Evolutionary conservation across 169 alveolate genomes (phyloP).

Genomic region (Plasmodium ovale): DNA sequence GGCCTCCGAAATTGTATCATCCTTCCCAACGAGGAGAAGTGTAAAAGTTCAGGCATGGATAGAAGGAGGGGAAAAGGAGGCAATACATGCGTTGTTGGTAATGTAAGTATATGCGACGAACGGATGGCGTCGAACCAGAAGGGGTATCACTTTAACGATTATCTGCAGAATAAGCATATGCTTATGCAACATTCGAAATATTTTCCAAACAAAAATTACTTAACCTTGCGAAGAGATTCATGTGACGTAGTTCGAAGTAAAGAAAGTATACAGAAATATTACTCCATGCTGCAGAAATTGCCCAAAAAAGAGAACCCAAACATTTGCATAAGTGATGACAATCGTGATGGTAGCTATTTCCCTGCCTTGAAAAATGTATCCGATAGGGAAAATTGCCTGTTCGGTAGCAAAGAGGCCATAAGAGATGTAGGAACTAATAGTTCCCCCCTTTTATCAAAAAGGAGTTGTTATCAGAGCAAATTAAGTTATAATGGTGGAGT

Average conservation of each 20-base stretch:
- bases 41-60: background rate
- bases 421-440: background rate
- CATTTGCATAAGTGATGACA: slow-evolving; percentile 10
- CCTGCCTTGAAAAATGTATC: background rate
- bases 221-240: background rate
- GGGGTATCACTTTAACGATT: slow-evolving; percentile 1
- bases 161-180: background rate
- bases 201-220: slow-evolving; percentile 1
- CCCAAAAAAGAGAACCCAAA: background rate
- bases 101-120: background rate
- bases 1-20: background rate
- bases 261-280: slow-evolving; percentile 11
- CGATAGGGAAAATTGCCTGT: background rate
- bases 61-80: background rate
- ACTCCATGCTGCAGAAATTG: slow-evolving; percentile 1
- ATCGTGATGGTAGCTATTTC: background rate
- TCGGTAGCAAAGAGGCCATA: background rate
- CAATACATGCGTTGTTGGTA: background rate
- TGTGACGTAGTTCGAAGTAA: background rate
- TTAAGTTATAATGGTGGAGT: too few relatives aligned
- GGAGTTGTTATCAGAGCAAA: slow-evolving; percentile 11
- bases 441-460: background rate
- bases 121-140: background rate
- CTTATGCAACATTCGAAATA: background rate
- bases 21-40: background rate